phyloP scores from a whole-genome alignment of 2,329 filamentous ascomycete genomes.

The Monosporascus sp. region DNA sequence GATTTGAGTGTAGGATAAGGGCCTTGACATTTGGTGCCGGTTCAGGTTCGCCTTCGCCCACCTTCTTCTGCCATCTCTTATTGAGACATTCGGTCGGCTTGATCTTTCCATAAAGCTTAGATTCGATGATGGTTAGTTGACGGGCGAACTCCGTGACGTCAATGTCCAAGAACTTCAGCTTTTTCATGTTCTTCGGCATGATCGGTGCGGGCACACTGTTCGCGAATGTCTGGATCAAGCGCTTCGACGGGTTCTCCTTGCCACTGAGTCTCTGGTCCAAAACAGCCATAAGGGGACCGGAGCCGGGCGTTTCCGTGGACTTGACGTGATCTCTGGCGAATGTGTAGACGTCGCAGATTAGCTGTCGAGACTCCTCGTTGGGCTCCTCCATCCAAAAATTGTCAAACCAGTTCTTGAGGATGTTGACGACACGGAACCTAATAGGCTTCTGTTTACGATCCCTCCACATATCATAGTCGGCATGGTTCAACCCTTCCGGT shows the following conservation, averaged over 20 bases:
- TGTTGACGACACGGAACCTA: slow-evolving; percentile 93
- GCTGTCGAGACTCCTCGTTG: slow-evolving; percentile 73
- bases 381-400: slow-evolving; percentile 98
- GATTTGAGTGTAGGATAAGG: slow-evolving; percentile 94
- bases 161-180: slow-evolving; percentile 96
- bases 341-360: slow-evolving; percentile 82
- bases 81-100: slow-evolving; percentile 93
- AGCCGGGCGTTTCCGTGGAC: slow-evolving; percentile 87
- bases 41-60: slow-evolving; percentile 73
- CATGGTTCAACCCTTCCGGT: slow-evolving; percentile 68
- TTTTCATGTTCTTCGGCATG: slow-evolving; percentile 98
- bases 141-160: slow-evolving; percentile 95
- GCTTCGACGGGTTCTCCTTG: slow-evolving; percentile 79
- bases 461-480: slow-evolving; percentile 81
- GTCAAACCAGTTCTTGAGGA: slow-evolving; percentile 97
- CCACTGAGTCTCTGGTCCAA: slow-evolving; percentile 85
- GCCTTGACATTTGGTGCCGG: slow-evolving; percentile 93
- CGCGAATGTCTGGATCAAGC: slow-evolving; percentile 80
- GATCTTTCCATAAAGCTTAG: slow-evolving; percentile 89
- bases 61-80: slow-evolving; percentile 98
- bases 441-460: slow-evolving; percentile 96
- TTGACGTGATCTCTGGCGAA: slow-evolving; percentile 92
- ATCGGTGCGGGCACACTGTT: slow-evolving; percentile 81
- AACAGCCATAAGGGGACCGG: slow-evolving; percentile 75
- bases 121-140: slow-evolving; percentile 95